Evolutionary conservation across 164 flowering plant species (phyloP), one percentile per base, ranked within the genome.

Genomic region (Magnolia officinalis): DNA sequence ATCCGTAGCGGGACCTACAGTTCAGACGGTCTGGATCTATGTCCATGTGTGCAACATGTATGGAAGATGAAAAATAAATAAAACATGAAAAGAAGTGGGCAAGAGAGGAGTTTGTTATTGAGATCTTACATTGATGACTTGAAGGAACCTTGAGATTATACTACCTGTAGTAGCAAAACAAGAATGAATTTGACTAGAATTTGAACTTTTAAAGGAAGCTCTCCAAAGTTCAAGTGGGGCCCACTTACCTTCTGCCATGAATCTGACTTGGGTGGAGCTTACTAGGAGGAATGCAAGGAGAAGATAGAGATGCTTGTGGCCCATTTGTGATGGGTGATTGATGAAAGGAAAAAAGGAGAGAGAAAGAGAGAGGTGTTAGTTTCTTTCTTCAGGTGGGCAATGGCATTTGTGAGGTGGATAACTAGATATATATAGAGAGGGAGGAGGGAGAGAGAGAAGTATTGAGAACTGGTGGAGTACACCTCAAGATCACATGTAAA

Each of bases 161-260:
- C 49, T 70, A 45, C 72, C 72, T 70, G 72, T 52, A 20, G 58
- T 50, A 70, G 21, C 19, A 9, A 2, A 23, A 61, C 52, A 4
- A 72, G 11, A 16, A 21, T 18, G 50, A 68, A 2, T 16, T 37
- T 16, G 8, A 31, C 5, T 68, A 37, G 24, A 64, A 21, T 64
- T 64, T 20, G 24, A 21, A 8, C 67, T 64, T 64, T 64, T 19
- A 20, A 64, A 64, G 9, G 6, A 64, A 64, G 24, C 8, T 68
- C 29, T 16, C 18, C n/a, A 18, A 50, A 72, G 5, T 75, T 65
- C 8, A 50, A 77, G 14, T 4, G 64, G 58, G 50, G 78, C 52
- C 52, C 72, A 82, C 78, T 76, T 79, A 88, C 93, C 93, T 84
- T 85, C 85, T 79, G 79, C 87, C 82, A 80, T 52, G 79, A 79